These are phyloP conservation scores for Starmera quercuum DNA, from an alignment of 805 yeast species.

Conservation along the genomic window DNA sequence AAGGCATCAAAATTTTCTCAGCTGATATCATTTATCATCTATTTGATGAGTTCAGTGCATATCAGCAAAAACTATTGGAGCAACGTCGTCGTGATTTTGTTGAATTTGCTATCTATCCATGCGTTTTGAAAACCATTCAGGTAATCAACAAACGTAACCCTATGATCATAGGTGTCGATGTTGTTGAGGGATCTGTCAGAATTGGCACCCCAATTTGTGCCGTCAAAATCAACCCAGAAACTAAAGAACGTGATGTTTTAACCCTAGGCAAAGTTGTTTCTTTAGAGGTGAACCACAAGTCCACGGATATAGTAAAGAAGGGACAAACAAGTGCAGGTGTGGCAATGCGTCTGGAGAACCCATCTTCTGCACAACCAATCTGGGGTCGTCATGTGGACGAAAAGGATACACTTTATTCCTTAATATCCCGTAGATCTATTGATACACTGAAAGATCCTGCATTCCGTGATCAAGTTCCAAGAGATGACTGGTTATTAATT, in stretches of 20 bases:
- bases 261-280: conserved; percentile 81
- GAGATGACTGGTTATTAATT: conserved; percentile 93
- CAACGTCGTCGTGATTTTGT: conserved; percentile 82
- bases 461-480: conserved; percentile 86
- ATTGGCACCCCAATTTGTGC: conserved; percentile 95
- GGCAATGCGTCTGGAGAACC: conserved; percentile 93
- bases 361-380: conserved; percentile 87
- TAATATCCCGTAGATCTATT: conserved; percentile 81
- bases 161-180: conserved; percentile 99
- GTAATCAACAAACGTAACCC: conserved; percentile 98
- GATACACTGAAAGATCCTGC: conserved; percentile 98
- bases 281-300: conserved; percentile 92
- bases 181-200: conserved; percentile 80
- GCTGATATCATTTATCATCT: conserved; percentile 96
- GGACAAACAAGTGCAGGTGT: conserved; percentile 98
- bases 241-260: conserved; percentile 64
- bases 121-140: conserved; percentile 90
- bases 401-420: conserved; percentile 82
- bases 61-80: conserved; percentile 83
- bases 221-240: conserved; percentile 80
- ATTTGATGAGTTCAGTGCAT: conserved; percentile 90
- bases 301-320: conserved; percentile 73
- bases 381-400: conserved; percentile 99
- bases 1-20: conserved; percentile 83
- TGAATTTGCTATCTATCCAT: conserved; percentile 89